Evolutionary conservation across 495 filamentous ascomycete genomes (phyloP).

Genomic region (Glarea lozoyensis): DNA sequence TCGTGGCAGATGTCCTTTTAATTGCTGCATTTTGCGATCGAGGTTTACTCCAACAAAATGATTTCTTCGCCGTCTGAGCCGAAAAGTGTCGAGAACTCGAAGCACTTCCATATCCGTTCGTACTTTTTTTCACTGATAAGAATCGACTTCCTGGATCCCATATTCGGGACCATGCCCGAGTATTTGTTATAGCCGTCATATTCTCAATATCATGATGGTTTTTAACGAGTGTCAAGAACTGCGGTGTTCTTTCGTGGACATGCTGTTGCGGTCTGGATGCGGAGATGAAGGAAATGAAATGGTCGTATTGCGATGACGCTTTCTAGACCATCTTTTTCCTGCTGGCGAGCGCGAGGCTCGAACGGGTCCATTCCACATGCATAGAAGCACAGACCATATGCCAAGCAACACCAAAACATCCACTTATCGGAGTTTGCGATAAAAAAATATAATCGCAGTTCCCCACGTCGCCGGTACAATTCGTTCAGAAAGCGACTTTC

Average conservation of each 20-base stretch:
- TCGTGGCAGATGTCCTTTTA: not conserved
- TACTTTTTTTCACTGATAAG: not conserved
- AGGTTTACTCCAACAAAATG: slow-evolving; percentile 13
- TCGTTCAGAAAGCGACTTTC: no score
- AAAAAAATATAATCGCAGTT: not conserved
- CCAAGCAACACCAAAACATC: no score
- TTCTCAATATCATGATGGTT: slow-evolving; percentile 12
- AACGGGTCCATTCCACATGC: no score
- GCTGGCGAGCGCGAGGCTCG: not conserved
- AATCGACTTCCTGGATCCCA: slow-evolving; percentile 14
- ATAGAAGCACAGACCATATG: not conserved
- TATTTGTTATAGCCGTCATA: slow-evolving; percentile 15
- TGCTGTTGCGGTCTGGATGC: not conserved
- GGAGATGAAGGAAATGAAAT: slow-evolving; percentile 1
- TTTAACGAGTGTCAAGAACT: slow-evolving; percentile 19
- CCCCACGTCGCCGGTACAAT: no score
- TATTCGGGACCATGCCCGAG: slow-evolving; percentile 19
- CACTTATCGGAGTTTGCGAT: not conserved
- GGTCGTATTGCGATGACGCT: no score
- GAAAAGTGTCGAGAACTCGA: no score
- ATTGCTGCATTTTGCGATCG: not conserved
- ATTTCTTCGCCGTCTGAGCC: no score
- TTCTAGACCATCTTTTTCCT: no score
- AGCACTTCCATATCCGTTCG: not conserved
- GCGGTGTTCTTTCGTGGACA: slow-evolving; percentile 2